These are phyloP conservation scores for Kazachstania viticola DNA, from an alignment of 805 yeast species.

Conservation along the genomic window DNA sequence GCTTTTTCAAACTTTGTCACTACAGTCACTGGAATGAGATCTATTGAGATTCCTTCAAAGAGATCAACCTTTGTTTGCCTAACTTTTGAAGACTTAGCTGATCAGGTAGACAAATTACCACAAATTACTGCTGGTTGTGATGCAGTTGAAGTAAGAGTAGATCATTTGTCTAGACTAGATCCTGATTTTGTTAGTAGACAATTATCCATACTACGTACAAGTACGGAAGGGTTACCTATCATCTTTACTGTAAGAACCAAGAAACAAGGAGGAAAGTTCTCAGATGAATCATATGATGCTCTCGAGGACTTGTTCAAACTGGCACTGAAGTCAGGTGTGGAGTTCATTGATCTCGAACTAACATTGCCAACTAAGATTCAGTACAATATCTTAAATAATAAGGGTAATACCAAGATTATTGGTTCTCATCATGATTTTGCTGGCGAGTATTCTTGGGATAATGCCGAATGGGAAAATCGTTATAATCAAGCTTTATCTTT, in stretches of 20 bases:
- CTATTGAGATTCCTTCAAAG: conserved; percentile 20
- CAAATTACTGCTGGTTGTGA: conserved; percentile 55
- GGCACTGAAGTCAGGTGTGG: conserved; percentile 71
- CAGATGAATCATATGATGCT: conserved; percentile 39
- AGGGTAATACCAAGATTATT: conserved; percentile 57
- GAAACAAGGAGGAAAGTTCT: conserved; percentile 75
- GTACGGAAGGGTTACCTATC: conserved; percentile 55
- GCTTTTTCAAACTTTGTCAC: conserved; percentile 49
- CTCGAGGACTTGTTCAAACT: conserved; percentile 42
- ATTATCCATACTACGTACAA: conserved; percentile 54
- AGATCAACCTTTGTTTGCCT: conserved; percentile 66
- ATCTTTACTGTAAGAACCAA: conserved; percentile 69
- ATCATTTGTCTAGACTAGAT: conserved; percentile 43
- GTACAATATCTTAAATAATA: conserved; percentile 38
- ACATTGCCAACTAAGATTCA: conserved; percentile 48
- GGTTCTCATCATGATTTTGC: conserved; percentile 73
- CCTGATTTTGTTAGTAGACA: conserved; percentile 58
- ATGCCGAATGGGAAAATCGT: conserved; percentile 62
- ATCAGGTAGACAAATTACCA: conserved; percentile 35
- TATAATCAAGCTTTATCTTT: conserved; percentile 54
- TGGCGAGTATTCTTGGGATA: conserved; percentile 52
- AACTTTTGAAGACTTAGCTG: conserved; percentile 49
- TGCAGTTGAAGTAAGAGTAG: conserved; percentile 80
- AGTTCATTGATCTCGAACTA: conserved; percentile 70
- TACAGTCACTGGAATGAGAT: conserved; percentile 46